Evolutionary conservation across 306 rosid species (phyloP).

Genomic region (Purshia tridentata): DNA sequence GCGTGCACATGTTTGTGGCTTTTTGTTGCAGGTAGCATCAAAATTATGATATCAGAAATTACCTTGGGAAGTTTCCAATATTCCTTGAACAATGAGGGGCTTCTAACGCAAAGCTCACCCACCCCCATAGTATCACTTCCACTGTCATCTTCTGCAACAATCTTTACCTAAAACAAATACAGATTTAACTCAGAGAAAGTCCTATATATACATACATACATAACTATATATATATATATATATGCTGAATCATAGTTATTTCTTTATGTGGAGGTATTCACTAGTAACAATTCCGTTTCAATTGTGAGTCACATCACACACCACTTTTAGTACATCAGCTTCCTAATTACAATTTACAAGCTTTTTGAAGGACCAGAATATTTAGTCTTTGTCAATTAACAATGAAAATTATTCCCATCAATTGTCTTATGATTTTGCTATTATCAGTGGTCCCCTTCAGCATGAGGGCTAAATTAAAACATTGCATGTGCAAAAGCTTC

Average conservation of each 20-base stretch:
- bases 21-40: neutral
- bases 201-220: neutral
- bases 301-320: neutral
- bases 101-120: conserved; percentile 85
- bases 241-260: neutral
- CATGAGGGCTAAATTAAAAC: neutral
- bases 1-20: neutral
- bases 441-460: neutral
- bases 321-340: neutral
- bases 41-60: conserved; percentile 22
- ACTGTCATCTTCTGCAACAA: conserved; percentile 51
- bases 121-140: conserved; percentile 22
- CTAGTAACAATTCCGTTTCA: neutral
- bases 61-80: conserved; percentile 94
- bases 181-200: conserved; percentile 14
- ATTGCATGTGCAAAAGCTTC: neutral
- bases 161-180: conserved; percentile 52
- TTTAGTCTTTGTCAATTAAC: neutral
- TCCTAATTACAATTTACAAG: neutral
- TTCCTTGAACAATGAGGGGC: conserved; percentile 83
- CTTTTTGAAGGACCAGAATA: neutral
- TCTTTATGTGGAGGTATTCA: conserved; percentile 9
- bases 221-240: neutral
- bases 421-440: neutral
- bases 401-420: neutral